phyloP scores from a whole-genome alignment of 768 basidiomycete genomes.

The Mycena belliarum region DNA sequence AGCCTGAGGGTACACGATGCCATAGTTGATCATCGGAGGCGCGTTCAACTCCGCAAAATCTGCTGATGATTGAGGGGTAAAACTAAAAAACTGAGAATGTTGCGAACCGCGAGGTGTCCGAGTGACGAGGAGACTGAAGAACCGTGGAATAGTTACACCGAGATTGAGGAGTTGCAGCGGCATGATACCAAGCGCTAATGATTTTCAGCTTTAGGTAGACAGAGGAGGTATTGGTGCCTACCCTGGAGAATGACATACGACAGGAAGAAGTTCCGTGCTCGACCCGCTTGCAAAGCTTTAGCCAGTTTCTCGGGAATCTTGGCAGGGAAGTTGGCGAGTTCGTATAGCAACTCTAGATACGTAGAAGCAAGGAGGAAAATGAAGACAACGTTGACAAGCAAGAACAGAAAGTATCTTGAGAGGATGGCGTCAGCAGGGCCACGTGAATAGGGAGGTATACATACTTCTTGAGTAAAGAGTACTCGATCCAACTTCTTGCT shows the following conservation, averaged over 20 bases:
- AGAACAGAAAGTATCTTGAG: slow-evolving; percentile 87
- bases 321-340: slow-evolving; percentile 90
- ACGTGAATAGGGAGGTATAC: slow-evolving; percentile 23
- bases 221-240: slow-evolving; percentile 22
- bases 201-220: slow-evolving; percentile 5
- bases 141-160: slow-evolving; percentile 81
- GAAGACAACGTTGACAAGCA: slow-evolving; percentile 90
- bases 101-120: slow-evolving; percentile 84
- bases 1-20: slow-evolving; percentile 94
- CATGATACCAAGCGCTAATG: slow-evolving; percentile 85
- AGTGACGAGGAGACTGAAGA: slow-evolving; percentile 76
- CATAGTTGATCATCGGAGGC: slow-evolving; percentile 98
- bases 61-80: slow-evolving; percentile 32
- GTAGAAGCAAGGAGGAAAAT: slow-evolving; percentile 92
- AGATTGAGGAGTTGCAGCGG: slow-evolving; percentile 93
- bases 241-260: slow-evolving; percentile 87
- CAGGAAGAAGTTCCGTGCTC: slow-evolving; percentile 81
- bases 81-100: background rate
- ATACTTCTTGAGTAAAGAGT: slow-evolving; percentile 89
- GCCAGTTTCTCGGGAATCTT: slow-evolving; percentile 95
- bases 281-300: slow-evolving; percentile 73
- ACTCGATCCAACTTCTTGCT: slow-evolving; percentile 92
- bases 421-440: slow-evolving; percentile 9
- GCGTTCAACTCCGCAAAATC: slow-evolving; percentile 97
- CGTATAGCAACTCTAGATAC: slow-evolving; percentile 87